Conservation (phyloP, 768 basidiomycete genomes). For the Heimioporus sp. region DNA sequence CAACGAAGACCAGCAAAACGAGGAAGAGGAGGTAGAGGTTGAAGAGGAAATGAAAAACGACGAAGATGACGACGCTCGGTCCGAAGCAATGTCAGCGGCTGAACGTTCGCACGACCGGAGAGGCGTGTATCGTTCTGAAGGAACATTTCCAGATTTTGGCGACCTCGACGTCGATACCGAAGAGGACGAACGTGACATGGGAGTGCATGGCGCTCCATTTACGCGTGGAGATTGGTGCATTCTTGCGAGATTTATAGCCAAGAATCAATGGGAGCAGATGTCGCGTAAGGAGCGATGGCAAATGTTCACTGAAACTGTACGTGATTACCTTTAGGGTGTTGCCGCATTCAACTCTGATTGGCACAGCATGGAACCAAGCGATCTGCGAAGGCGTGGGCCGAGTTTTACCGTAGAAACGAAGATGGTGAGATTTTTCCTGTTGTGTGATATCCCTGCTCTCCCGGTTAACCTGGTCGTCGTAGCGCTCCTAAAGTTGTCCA, state of each 20-base stretch:
- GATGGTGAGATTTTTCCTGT: constrained; percentile 36
- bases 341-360: constrained; percentile 2
- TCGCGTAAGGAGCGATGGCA: constrained; percentile 52
- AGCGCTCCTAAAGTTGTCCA: constrained; percentile 28
- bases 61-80: constrained; percentile 20
- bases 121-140: constrained; percentile 21
- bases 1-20: constrained; percentile 38
- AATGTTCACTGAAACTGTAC: constrained; percentile 50
- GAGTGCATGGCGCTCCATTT: constrained; percentile 45
- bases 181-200: constrained; percentile 45
- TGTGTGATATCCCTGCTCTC: neutral
- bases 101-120: constrained; percentile 14
- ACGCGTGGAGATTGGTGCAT: constrained; percentile 62
- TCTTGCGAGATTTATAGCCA: constrained; percentile 58
- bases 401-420: constrained; percentile 56
- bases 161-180: constrained; percentile 23
- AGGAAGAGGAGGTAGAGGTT: constrained; percentile 28
- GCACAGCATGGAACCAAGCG: constrained; percentile 48
- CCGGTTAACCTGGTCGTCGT: constrained; percentile 4
- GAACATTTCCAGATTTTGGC: constrained; percentile 16
- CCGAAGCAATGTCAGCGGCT: constrained; percentile 21
- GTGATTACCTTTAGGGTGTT: constrained; percentile 9
- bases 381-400: constrained; percentile 56
- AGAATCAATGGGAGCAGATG: constrained; percentile 43
- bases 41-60: constrained; percentile 23